Evolutionary conservation across 805 yeast species (phyloP).

Genomic region (Maudiozyma turicensis): DNA sequence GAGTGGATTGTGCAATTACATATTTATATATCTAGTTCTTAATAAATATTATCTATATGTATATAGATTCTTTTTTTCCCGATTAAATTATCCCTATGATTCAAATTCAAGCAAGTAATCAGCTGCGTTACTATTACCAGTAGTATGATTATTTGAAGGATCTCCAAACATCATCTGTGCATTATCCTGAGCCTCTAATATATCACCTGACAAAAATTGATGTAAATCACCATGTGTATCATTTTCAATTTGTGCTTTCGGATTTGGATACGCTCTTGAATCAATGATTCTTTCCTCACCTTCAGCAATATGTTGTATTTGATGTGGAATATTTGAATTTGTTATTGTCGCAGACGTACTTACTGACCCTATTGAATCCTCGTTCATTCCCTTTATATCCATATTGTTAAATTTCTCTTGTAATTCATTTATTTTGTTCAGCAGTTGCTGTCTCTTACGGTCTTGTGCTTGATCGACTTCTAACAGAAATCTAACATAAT

Average conservation of each 20-base stretch:
- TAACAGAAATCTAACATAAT: constrained; percentile 59
- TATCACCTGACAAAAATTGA: constrained; percentile 25
- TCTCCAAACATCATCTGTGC: constrained; percentile 22
- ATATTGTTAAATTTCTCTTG: constrained; percentile 10
- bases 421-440: constrained; percentile 31
- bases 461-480: constrained; percentile 52
- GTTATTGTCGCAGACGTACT: neutral
- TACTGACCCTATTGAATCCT: neutral
- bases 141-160: neutral
- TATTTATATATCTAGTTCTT: too few relatives aligned
- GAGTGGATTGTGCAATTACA: too few relatives aligned
- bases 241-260: neutral
- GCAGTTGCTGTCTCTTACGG: constrained; percentile 34
- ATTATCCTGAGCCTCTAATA: constrained; percentile 27
- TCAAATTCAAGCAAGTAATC: constrained; percentile 26
- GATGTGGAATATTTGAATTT: neutral
- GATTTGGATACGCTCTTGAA: constrained; percentile 14
- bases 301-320: neutral
- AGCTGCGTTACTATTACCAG: constrained; percentile 14
- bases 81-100: constrained; percentile 4
- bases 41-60: too few relatives aligned
- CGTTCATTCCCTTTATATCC: neutral
- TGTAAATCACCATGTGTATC: constrained; percentile 19
- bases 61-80: too few relatives aligned
- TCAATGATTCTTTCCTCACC: constrained; percentile 21